A percentile compares a stretch with the other conserved stretches of the same genome.
Conservation (phyloP, 1,284 basidiomycete species). For the Tylopilus sp. region DNA sequence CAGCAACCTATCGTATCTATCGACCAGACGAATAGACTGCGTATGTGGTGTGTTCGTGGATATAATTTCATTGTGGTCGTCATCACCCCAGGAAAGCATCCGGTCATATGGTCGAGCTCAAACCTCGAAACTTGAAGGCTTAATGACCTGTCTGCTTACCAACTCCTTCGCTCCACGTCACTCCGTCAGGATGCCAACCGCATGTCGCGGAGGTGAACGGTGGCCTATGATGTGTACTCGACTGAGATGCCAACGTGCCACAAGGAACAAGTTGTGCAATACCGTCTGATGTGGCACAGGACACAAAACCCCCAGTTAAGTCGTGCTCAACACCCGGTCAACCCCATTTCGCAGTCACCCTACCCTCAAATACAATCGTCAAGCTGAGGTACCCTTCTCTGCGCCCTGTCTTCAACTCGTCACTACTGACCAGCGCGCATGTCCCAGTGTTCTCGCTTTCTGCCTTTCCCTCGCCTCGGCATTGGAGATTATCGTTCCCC, state of each 20-base stretch:
- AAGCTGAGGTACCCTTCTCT: conserved; percentile 2
- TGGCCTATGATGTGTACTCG: too few relatives aligned
- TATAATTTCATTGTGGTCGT: too few relatives aligned
- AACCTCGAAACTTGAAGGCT: too few relatives aligned
- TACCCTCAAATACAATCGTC: not conserved
- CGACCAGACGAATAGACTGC: too few relatives aligned
- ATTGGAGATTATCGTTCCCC: not conserved
- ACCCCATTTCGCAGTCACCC: not conserved
- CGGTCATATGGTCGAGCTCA: too few relatives aligned
- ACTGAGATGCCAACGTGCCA: too few relatives aligned
- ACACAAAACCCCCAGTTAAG: conserved; percentile 1
- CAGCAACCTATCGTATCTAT: too few relatives aligned
- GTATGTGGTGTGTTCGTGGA: too few relatives aligned
- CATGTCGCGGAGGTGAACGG: not conserved
- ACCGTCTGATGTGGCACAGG: too few relatives aligned
- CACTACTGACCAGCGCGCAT: not conserved
- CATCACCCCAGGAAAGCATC: too few relatives aligned
- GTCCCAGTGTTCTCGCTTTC: not conserved
- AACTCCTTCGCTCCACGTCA: not conserved
- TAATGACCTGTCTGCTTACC: too few relatives aligned
- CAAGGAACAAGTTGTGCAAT: not conserved
- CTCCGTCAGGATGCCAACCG: not conserved
- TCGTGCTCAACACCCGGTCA: not conserved
- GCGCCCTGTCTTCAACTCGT: not conserved
- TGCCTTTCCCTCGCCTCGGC: conserved; percentile 2